Conservation (phyloP, 2,329 filamentous ascomycete genomes). For the Parastagonospora avenae region DNA sequence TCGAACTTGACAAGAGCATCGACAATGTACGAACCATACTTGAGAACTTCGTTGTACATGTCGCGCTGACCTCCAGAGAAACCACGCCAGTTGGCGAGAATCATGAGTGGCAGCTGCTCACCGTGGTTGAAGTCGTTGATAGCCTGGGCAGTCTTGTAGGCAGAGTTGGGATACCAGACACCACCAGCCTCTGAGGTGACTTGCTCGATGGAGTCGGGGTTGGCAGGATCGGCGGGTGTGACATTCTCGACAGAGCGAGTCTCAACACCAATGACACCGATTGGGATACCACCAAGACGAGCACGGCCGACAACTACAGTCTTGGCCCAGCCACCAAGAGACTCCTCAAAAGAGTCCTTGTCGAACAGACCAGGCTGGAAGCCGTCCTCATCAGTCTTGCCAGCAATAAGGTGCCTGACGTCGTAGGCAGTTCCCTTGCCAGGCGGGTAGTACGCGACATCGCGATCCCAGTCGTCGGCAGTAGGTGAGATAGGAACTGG, state of each 20-base stretch:
- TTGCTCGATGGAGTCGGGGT: constrained; percentile 97
- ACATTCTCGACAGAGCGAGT: constrained; percentile 96
- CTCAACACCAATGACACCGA: constrained; percentile 98
- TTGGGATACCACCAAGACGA: constrained; percentile 93
- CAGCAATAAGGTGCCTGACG: constrained; percentile 89
- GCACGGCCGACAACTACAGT: constrained; percentile 97
- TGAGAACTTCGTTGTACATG: constrained; percentile 99
- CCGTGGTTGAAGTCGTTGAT: constrained; percentile 99
- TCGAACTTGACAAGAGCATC: constrained; percentile 98
- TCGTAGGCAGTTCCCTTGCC: constrained; percentile 82
- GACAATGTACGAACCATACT: constrained; percentile 99
- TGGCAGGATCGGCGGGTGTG: constrained; percentile 93
- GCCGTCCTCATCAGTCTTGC: constrained; percentile 81
- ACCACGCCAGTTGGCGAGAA: constrained; percentile 99
- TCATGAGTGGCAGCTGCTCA: constrained; percentile 98
- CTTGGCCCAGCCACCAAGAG: constrained; percentile 94
- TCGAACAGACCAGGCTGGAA: constrained; percentile 95
- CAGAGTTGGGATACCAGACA: constrained; percentile 99
- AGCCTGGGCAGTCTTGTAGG: constrained; percentile 98
- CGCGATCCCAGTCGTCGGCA: constrained; percentile 88
- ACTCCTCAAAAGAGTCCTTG: constrained; percentile 94
- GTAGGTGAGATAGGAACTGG: constrained; percentile 91
- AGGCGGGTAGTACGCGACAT: constrained; percentile 79
- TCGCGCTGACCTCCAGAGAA: constrained; percentile 99
- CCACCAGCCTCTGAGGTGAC: constrained; percentile 93